Conservation (phyloP, 352 stramenopile species). For the Pythium guiyangense region DNA sequence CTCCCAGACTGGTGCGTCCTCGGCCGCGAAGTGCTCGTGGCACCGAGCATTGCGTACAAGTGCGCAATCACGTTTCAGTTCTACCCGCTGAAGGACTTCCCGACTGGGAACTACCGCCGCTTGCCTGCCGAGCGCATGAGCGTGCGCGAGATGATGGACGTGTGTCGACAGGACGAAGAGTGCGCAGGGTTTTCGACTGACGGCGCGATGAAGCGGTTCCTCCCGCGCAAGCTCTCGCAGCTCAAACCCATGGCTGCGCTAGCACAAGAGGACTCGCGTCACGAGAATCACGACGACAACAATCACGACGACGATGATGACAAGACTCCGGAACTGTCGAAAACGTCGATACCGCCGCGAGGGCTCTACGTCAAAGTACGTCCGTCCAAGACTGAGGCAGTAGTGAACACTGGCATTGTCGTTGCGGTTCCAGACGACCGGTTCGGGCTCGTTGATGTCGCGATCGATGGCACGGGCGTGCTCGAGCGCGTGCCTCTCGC, state of each 20-base stretch:
- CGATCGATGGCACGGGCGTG: conserved; percentile 50
- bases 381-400: conserved; percentile 34
- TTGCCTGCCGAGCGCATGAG: conserved; percentile 22
- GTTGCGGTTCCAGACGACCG: conserved; percentile 43
- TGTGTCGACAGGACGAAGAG: conserved; percentile 59
- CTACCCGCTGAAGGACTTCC: conserved; percentile 69
- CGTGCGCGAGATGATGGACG: conserved; percentile 48
- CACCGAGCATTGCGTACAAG: conserved; percentile 51
- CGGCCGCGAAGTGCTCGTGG: conserved; percentile 61
- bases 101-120: conserved; percentile 55
- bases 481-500: conserved; percentile 41
- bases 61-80: conserved; percentile 74
- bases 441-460: conserved; percentile 53
- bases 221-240: conserved; percentile 69
- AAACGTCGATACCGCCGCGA: too few species aligned
- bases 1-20: conserved; percentile 59
- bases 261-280: too few species aligned
- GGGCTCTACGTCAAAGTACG: conserved; percentile 65
- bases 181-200: conserved; percentile 72
- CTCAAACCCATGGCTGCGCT: too few species aligned
- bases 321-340: too few species aligned
- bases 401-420: conserved; percentile 57
- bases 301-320: too few species aligned
- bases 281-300: too few species aligned
- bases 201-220: conserved; percentile 68